Evolutionary conservation across 441 rosid species (phyloP), one percentile per base, ranked within the genome.

Genomic region (Metrosideros polymorpha): DNA sequence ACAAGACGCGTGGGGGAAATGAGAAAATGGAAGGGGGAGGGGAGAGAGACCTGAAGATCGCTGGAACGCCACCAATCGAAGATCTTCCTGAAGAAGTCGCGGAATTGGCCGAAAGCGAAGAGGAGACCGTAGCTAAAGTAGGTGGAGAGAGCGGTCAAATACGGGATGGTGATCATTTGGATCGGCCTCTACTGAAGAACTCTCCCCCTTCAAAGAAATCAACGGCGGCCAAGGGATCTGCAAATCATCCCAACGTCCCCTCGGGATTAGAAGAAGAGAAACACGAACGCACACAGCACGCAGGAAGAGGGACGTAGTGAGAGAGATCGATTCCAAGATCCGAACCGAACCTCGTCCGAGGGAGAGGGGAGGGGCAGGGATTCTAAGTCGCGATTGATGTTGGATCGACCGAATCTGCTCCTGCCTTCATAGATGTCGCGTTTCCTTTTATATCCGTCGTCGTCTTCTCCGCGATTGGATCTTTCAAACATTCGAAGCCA

Each of bases 101-200:
- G 92, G 89, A 95, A 88, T 89, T 97, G 99, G 15, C 99, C 98
- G 56, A 97, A 97, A 63, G 90, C 96, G 83, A 97, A 95, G 85
- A 95, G 91, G 87, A 95, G 91, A 1, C 98, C 99, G 55, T 95
- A 96, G 92, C 99, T 95, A 87, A 95, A 95, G 89, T 94, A 95
- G 43, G 98, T 95, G 6, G 94, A 90, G 79, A 97, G 88, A 18
- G 98, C 99, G 42, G 99, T 94, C 49, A 95, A 86, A 89, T 97
- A 97, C 53, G 98, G 98, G 25, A 96, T 92, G 63, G 97, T 90
- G 49, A 96, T 94, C 99, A 96, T 96, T 51, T 88, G 24, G 84
- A 87, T 18, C 79, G 39, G n/a, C 79, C n/a, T 22, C 47, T 22
- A 25, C 79, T 22, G 15, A 42, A 66, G n/a, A 39, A 61, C 75